Conservation (phyloP, 73 alveolate genomes). For the Paramecium sexaurelia region DNA sequence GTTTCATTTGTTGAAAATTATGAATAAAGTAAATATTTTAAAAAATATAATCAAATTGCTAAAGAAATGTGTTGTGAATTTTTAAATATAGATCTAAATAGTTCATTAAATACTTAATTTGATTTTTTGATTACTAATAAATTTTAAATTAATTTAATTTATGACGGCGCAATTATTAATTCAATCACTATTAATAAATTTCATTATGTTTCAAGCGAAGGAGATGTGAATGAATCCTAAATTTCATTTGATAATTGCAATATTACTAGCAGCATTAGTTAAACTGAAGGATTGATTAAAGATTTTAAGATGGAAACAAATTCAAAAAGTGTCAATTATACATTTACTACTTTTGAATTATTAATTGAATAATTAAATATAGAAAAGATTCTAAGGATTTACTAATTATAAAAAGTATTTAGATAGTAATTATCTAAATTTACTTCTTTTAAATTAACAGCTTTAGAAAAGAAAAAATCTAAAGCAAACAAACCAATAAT, state of each 20-base stretch:
- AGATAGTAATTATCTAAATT: background rate
- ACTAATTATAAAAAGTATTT: background rate
- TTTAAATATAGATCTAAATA: background rate
- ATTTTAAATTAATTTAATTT: background rate
- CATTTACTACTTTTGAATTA: background rate
- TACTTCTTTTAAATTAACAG: background rate
- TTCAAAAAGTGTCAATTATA: background rate
- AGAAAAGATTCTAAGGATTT: background rate
- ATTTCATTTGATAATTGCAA: background rate
- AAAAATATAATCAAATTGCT: constrained; percentile 15
- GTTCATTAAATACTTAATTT: background rate
- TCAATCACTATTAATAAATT: constrained; percentile 1
- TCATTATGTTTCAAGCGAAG: background rate
- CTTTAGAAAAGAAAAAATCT: constrained; percentile 25
- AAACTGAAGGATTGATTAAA: background rate
- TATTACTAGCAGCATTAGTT: background rate
- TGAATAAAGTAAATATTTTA: constrained; percentile 41
- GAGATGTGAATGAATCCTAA: constrained; percentile 4
- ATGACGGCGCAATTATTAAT: background rate
- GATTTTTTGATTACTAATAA: background rate
- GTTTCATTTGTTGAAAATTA: constrained; percentile 28
- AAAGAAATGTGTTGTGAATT: constrained; percentile 43
- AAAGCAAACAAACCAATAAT: background rate
- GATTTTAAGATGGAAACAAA: background rate
- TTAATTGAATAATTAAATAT: background rate